Conservation (phyloP, 345 rosid species). For the Murraya paniculata region DNA sequence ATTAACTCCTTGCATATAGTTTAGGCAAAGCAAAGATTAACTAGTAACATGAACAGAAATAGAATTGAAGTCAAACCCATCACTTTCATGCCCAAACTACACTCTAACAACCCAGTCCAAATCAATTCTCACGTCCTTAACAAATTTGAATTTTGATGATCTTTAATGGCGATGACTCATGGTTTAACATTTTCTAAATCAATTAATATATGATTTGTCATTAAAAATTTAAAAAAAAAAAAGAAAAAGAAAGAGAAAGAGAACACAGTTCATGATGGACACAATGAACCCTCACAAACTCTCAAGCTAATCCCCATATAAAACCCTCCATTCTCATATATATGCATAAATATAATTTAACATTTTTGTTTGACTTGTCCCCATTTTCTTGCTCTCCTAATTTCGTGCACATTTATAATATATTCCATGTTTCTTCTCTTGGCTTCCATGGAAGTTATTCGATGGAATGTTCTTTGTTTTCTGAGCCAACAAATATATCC, state of each 20-base stretch:
- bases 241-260: no score
- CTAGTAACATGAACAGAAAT: no score
- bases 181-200: background rate
- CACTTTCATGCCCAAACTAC: no score
- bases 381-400: background rate
- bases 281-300: background rate
- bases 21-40: background rate
- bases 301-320: background rate
- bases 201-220: no score
- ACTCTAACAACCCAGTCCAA: no score
- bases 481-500: conserved; percentile 15
- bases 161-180: background rate
- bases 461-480: conserved; percentile 17
- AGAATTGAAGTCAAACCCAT: background rate
- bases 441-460: background rate
- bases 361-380: background rate
- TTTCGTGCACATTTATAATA: background rate
- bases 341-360: background rate
- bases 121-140: background rate
- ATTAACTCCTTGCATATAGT: background rate
- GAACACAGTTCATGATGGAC: background rate
- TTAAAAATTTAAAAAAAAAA: no score
- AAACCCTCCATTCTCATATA: no score
- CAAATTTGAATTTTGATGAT: background rate
- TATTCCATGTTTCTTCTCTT: background rate